These are phyloP conservation scores for Diospyros kaki DNA, from an alignment of 148 eudicot species.

Conservation along the genomic window DNA sequence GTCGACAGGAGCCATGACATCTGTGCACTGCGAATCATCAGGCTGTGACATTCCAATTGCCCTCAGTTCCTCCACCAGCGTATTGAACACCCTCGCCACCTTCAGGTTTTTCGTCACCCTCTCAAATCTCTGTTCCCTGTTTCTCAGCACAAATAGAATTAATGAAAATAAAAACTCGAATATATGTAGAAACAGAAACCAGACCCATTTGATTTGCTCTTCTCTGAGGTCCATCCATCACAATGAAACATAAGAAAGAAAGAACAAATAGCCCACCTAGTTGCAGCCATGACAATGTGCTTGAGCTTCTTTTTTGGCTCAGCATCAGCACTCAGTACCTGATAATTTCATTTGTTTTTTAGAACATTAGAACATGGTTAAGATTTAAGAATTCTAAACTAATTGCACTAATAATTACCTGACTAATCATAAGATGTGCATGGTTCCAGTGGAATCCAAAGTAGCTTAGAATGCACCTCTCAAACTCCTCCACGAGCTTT, in stretches of 20 bases:
- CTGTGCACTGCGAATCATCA: constrained; percentile 84
- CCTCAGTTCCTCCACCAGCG: constrained; percentile 93
- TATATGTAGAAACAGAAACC: not conserved
- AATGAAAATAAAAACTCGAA: not conserved
- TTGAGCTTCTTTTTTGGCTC: constrained; percentile 93
- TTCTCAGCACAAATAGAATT: not conserved
- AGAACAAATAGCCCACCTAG: constrained; percentile 49
- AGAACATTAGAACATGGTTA: too few relatives aligned
- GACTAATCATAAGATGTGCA: constrained; percentile 67
- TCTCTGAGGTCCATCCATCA: too few relatives aligned
- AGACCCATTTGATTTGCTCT: too few relatives aligned
- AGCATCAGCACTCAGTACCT: constrained; percentile 78
- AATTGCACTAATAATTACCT: constrained; percentile 32
- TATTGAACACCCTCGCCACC: constrained; percentile 88
- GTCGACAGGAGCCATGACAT: constrained; percentile 96
- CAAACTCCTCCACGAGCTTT: constrained; percentile 92
- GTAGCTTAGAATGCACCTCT: constrained; percentile 94
- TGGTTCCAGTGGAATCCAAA: constrained; percentile 92
- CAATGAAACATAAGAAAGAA: not conserved
- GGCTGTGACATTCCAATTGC: constrained; percentile 59
- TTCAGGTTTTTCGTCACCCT: constrained; percentile 88
- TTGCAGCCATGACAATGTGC: constrained; percentile 86
- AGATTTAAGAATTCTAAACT: too few relatives aligned
- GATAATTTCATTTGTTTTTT: not conserved
- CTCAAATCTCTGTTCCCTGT: constrained; percentile 88